These are phyloP conservation scores for Rachicladosporium sp. DNA, from an alignment of 2,329 filamentous ascomycete species.

Conservation along the genomic window DNA sequence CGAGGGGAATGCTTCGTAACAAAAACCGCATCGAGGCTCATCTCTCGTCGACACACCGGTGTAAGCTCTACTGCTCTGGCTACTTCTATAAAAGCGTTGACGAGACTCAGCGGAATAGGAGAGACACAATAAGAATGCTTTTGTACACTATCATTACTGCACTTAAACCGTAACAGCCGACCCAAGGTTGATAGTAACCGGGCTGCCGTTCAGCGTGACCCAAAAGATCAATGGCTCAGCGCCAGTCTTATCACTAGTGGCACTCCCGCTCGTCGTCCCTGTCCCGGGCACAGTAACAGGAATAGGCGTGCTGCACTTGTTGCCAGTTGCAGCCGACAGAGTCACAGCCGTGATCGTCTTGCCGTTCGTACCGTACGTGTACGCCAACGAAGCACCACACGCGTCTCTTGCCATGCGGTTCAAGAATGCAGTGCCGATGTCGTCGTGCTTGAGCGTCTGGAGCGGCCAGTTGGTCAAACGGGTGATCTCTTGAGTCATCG, in stretches of 20 bases:
- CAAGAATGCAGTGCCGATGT: constrained; percentile 40
- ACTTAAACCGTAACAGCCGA: constrained; percentile 11
- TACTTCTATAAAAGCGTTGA: too few species aligned
- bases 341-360: constrained; percentile 39
- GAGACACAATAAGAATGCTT: too few species aligned
- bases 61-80: too few species aligned
- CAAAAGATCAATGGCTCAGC: constrained; percentile 29
- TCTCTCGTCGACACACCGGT: too few species aligned
- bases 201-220: constrained; percentile 26
- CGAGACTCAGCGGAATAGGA: too few species aligned
- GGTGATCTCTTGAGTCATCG: constrained; percentile 40
- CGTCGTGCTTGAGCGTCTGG: constrained; percentile 44
- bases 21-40: too few species aligned
- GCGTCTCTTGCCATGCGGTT: constrained; percentile 40
- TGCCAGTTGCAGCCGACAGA: constrained; percentile 33
- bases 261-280: constrained; percentile 21
- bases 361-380: constrained; percentile 30
- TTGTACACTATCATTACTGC: too few species aligned
- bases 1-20: too few species aligned
- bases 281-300: constrained; percentile 43
- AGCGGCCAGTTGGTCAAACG: constrained; percentile 44
- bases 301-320: constrained; percentile 39
- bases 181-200: constrained; percentile 23
- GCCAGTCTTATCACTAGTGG: constrained; percentile 41
- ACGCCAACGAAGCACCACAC: constrained; percentile 39